Evolutionary conservation across 2,329 filamentous ascomycete species (phyloP), one percentile per base, ranked within the genome.

Genomic region (Capronia americana): DNA sequence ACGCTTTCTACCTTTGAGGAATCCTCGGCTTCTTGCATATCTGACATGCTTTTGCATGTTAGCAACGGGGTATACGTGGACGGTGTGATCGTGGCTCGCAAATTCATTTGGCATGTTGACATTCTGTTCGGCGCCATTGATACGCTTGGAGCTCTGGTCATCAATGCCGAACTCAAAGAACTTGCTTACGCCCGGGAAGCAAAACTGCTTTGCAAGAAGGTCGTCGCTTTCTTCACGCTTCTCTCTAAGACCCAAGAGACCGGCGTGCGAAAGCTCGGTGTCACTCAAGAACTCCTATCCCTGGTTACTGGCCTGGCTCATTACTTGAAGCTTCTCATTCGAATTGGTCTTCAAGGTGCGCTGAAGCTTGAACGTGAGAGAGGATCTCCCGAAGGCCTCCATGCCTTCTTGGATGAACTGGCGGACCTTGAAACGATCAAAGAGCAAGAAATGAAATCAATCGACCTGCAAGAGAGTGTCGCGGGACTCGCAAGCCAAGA

Each of bases 181-280:
- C 85, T 99, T 68, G 92, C 93, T 10, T 99, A 98, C 76, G 91
- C 91, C 20, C 89, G 95, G 74, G 95, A 99, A 81, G 92, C 95
- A n/a, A 99, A 99, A 79, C 85, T 99, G 58, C 87, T 99, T n/a
- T 99, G 95, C 84, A 99, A 99, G 80, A 99, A 99, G 79, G 96
- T 99, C 62, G 95, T 99, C 5, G 92, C 94, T 28, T 99, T 99
- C 83, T 99, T 99, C 78, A 93, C 93, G 12, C 83, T 99, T 20
- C 84, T 99, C 8, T 96, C 94, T 5, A 97, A 97, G 78, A 95
- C 93, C 1, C 94, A 98, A 76, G 93, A 97, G 75, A 92, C 89
- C 8, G 92, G 90, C n/a, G 88, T 92, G 44, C 87, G 92, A 65
- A 95, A 97, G 76, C 87, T 98, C 50, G 95, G 95, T 51, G 95